These are phyloP conservation scores for Xylariaceae sp. DNA, from an alignment of 2,329 filamentous ascomycete species.

Conservation along the genomic window DNA sequence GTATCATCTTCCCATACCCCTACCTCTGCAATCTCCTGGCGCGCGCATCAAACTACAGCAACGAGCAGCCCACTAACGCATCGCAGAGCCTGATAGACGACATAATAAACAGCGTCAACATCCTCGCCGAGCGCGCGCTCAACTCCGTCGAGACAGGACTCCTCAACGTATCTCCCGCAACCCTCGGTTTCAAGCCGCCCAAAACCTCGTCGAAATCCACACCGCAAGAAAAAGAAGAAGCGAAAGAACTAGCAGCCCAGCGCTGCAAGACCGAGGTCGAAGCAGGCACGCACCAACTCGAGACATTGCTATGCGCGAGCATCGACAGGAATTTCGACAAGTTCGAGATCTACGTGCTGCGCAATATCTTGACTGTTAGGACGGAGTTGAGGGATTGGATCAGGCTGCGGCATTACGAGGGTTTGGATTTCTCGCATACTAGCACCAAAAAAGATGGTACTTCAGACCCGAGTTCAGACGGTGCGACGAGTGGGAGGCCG, in stretches of 20 bases:
- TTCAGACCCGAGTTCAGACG: not conserved
- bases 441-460: not conserved
- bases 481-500: constrained; percentile 32
- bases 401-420: constrained; percentile 80
- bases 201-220: constrained; percentile 15
- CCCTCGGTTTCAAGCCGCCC: constrained; percentile 71
- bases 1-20: constrained; percentile 32
- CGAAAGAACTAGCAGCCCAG: constrained; percentile 39
- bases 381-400: constrained; percentile 73
- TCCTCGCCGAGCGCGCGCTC: constrained; percentile 84
- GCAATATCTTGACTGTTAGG: constrained; percentile 73
- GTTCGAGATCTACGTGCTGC: constrained; percentile 84
- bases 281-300: constrained; percentile 79
- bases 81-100: constrained; percentile 87
- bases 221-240: constrained; percentile 34
- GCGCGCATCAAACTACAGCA: constrained; percentile 2
- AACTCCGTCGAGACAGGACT: constrained; percentile 84
- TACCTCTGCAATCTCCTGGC: constrained; percentile 1
- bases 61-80: constrained; percentile 1
- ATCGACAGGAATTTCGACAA: constrained; percentile 85
- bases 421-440: constrained; percentile 44
- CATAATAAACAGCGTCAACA: constrained; percentile 95
- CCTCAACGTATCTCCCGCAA: constrained; percentile 66
- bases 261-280: constrained; percentile 69
- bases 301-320: constrained; percentile 75